A percentile compares a stretch with the other conserved stretches of the same genome.
phyloP scores from a whole-genome alignment of 2,329 filamentous ascomycete species.

The Bipolaris zeicola region DNA sequence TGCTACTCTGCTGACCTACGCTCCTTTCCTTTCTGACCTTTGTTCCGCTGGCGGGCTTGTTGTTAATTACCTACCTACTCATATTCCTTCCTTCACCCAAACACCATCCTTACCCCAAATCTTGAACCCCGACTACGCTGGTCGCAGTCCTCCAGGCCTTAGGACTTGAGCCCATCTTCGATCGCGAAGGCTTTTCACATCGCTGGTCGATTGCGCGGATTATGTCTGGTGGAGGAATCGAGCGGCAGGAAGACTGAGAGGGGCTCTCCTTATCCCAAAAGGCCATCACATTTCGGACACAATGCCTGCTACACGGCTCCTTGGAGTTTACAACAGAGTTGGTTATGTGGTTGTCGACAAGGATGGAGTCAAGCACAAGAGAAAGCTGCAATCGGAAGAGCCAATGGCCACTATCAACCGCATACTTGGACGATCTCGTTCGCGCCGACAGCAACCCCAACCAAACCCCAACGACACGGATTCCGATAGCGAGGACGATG shows the following conservation, averaged over 20 bases:
- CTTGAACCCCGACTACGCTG: slow-evolving; percentile 21
- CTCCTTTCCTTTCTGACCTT: slow-evolving; percentile 39
- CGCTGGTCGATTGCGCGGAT: slow-evolving; percentile 39
- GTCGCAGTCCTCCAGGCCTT: slow-evolving; percentile 45
- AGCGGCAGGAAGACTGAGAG: slow-evolving; percentile 46
- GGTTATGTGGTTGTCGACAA: slow-evolving; percentile 40
- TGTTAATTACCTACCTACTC: slow-evolving; percentile 42
- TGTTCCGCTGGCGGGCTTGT: slow-evolving; percentile 47
- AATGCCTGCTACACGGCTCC: slow-evolving; percentile 39
- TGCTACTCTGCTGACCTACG: slow-evolving; percentile 40
- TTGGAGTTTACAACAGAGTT: slow-evolving; percentile 26
- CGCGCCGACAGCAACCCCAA: slow-evolving; percentile 21
- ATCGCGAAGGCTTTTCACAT: slow-evolving; percentile 18
- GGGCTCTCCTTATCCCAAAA: slow-evolving; percentile 30
- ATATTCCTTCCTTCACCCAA: slow-evolving; percentile 40
- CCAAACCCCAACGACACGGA: slow-evolving; percentile 15
- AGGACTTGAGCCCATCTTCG: slow-evolving; percentile 31
- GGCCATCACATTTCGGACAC: slow-evolving; percentile 26
- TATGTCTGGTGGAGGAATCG: slow-evolving; percentile 39
- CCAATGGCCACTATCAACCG: slow-evolving; percentile 28
- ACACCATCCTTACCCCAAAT: slow-evolving; percentile 27
- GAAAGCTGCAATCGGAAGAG: slow-evolving; percentile 16
- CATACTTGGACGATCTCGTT: slow-evolving; percentile 20
- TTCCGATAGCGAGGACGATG: slow-evolving; percentile 11
- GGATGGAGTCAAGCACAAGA: slow-evolving; percentile 21